Percentiles rank a stretch among this genome's conserved stretches.
Evolutionary conservation across 257 asterid genomes (phyloP).

Genomic region (Jacaranda mimosifolia): DNA sequence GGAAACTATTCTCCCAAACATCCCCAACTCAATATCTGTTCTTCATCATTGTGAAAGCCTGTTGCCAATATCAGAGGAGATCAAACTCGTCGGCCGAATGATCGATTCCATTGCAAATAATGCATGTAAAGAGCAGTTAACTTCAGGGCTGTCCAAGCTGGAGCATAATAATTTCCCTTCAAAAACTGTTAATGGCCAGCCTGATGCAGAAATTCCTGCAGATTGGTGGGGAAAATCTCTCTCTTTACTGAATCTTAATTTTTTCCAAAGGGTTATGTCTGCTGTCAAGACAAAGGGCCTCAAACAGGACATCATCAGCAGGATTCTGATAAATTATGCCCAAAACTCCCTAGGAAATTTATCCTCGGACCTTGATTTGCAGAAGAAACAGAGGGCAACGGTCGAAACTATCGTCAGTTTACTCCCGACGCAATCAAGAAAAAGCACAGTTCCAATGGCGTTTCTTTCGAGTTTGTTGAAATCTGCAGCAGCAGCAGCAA

Average conservation of each 20-base stretch:
- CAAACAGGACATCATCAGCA: constrained; percentile 83
- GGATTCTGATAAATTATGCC: constrained; percentile 80
- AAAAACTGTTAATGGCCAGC: constrained; percentile 41
- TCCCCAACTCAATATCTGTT: constrained; percentile 71
- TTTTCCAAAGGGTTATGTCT: constrained; percentile 73
- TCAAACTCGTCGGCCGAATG: constrained; percentile 60
- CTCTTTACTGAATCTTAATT: constrained; percentile 66
- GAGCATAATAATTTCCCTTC: constrained; percentile 63
- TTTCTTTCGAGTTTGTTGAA: constrained; percentile 84
- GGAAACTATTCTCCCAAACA: constrained; percentile 64
- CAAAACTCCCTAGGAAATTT: constrained; percentile 69
- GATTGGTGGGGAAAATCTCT: constrained; percentile 96
- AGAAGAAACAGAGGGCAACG: constrained; percentile 69
- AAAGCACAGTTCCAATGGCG: constrained; percentile 86
- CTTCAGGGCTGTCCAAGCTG: constrained; percentile 82
- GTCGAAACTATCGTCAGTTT: constrained; percentile 72
- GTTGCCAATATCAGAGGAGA: constrained; percentile 71
- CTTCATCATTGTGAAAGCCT: constrained; percentile 77
- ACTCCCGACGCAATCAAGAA: constrained; percentile 82
- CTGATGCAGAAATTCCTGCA: constrained; percentile 61
- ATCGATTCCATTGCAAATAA: constrained; percentile 76
- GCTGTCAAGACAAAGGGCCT: constrained; percentile 83
- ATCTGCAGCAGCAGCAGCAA: constrained; percentile 68
- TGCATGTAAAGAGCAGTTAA: constrained; percentile 88
- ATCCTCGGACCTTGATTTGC: constrained; percentile 56